Evolutionary conservation across 495 filamentous ascomycete species (phyloP), one percentile per base, ranked within the genome.

Genomic region (Aspergillus nidulans): DNA sequence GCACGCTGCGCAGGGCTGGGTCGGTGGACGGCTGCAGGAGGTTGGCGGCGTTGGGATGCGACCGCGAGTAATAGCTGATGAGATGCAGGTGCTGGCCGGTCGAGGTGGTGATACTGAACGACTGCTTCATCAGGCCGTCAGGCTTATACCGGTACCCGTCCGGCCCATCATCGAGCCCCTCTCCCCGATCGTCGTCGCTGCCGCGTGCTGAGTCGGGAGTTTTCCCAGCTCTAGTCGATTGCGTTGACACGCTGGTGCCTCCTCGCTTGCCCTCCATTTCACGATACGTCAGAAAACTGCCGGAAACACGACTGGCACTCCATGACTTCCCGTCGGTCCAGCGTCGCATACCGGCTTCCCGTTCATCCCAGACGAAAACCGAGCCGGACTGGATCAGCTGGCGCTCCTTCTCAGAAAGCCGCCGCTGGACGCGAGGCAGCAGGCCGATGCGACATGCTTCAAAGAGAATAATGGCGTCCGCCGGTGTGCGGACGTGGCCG

Each of bases 251-350:
- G 49, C 78, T 79, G 55, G 77, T 82, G 23, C 83, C 81, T 56
- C 84, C 83, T 39, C 95, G 83, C 73, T 97, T 97, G 68, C 94
- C 94, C 67, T 98, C 94, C 94, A 98, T 98, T 69, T 98, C 94
- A 28, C 94, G 79, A 64, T 98, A 98, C 2, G 94, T 98, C 49
- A 98, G 73, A 65, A 98, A 98, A 74, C 95, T 97, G 16, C 94
- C 94, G 0, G 95, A 97, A 2, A 98, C 94, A 51, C 94, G 83
- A 67, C 92, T 97, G 21, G 94, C 94, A 63, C 95, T 97, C 94
- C 94, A 98, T 40, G 94, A 97, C 69, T 98, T 98, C 19, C 94
- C 94, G 62, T 98, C 94, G 0, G 94, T 98, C 94, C 94, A 98
- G 70, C 94, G 79, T 53, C 94, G 82, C 94, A 98, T 98, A 51